Percentiles rank a stretch among this genome's conserved stretches.
These are phyloP conservation scores for Scutellaria barbata DNA, from an alignment of 257 asterid species.

Conservation along the genomic window DNA sequence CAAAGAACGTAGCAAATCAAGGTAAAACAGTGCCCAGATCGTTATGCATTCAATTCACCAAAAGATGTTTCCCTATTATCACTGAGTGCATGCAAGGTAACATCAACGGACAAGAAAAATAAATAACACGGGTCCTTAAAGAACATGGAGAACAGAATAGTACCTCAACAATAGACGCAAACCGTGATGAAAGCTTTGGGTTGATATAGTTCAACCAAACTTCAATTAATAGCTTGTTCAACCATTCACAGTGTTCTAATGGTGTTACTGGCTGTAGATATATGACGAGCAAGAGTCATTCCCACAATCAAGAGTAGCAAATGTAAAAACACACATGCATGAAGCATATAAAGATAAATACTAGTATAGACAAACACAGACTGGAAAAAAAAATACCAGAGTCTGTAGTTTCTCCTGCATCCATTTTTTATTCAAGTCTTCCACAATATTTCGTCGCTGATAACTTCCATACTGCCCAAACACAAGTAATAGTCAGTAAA, in stretches of 20 bases:
- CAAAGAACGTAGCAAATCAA: no score
- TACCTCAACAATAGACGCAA: conserved; percentile 91
- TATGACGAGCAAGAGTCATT: conserved; percentile 23
- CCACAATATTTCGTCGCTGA: conserved; percentile 64
- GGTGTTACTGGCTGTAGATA: conserved; percentile 76
- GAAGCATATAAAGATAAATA: background rate
- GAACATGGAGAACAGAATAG: conserved; percentile 27
- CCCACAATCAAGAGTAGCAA: conserved; percentile 2
- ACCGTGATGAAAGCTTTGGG: conserved; percentile 84
- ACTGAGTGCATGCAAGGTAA: no score
- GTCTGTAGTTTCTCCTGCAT: conserved; percentile 69
- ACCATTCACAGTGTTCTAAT: conserved; percentile 97
- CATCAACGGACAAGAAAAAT: background rate
- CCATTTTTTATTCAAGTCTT: conserved; percentile 92
- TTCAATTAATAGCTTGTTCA: conserved; percentile 80
- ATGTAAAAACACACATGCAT: background rate
- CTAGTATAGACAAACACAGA: background rate
- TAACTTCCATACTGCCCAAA: conserved; percentile 71
- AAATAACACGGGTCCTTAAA: background rate
- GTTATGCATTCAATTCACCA: no score
- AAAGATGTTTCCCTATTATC: no score
- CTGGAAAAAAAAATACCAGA: conserved; percentile 51
- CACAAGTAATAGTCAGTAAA: conserved; percentile 28
- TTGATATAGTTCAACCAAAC: conserved; percentile 76
- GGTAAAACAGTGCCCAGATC: no score